Base-by-base conservation (phyloP, 805 yeast genomes). In the Hanseniaspora hatyaiensis region DNA sequence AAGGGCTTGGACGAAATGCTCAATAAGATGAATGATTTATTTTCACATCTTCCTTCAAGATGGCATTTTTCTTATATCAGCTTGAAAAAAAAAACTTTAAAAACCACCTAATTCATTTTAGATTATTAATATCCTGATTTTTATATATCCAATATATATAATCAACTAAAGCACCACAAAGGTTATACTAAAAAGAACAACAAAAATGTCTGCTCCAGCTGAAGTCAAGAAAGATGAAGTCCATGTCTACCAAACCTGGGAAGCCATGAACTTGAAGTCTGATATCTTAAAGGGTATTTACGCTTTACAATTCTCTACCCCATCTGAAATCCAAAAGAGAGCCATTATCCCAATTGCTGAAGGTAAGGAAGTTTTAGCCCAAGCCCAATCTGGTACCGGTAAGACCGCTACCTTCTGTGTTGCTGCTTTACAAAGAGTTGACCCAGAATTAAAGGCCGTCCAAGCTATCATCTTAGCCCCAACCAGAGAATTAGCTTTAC, bases 371-470 rank as follows among this genome's bases (percentile, higher is more conserved):
- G 94, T 88, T 47, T 78, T 92, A 54, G 98, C 98, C 52, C 98
- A 92, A 71, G 97, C 98, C 51, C 98, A 92, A 70, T 86, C 96
- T 31, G 98, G 98, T 68, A 92, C 98, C 42, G 98, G 98, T 69
- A 92, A 92, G 71, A 92, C 98, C 24, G 98, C 97, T 54, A 92
- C 98, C 40, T 92, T 92, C 73, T 75, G 96, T 54, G 86, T 89
- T 55, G 81, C 81, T 57, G 78, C 80, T 60, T 73, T 78, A 60
- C 81, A 77, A 67, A 75, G 74, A 67, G 75, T 87, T 52, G 95
- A 88, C 65, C 74, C 79, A 58, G 70, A 71, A 55, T 70, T 74
- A 62, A 75, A 78, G 65, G 74, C 80, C 53, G 79, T 94, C 54
- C 96, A 87, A 74, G 97, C 96, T 52, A 75, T 92, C 63, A 86